Percentiles rank a stretch among this genome's conserved stretches.
phyloP scores from a whole-genome alignment of 2,329 filamentous ascomycete genomes.

The Xylariaceae sp. region DNA sequence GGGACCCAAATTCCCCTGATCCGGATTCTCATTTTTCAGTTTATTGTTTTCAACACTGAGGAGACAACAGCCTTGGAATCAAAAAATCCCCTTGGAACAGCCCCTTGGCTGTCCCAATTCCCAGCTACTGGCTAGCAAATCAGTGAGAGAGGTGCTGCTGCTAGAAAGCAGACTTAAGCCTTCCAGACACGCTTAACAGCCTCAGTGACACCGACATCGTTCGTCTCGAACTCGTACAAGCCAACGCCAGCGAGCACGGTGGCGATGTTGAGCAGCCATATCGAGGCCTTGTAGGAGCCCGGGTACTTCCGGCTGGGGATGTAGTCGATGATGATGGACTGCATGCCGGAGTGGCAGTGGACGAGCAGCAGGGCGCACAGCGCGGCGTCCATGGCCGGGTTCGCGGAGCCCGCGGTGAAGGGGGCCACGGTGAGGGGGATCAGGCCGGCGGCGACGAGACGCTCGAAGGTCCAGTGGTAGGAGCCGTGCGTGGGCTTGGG shows the following conservation, averaged over 20 bases:
- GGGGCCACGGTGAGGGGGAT: slow-evolving; percentile 84
- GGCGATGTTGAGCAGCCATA: slow-evolving; percentile 72
- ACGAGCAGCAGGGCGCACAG: slow-evolving; percentile 78
- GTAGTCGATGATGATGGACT: slow-evolving; percentile 88
- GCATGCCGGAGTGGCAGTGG: slow-evolving; percentile 94
- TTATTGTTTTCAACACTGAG: neutral
- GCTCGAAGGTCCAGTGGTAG: slow-evolving; percentile 99
- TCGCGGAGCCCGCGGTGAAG: slow-evolving; percentile 86
- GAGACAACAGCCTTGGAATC: neutral
- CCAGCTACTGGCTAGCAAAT: neutral
- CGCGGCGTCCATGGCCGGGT: slow-evolving; percentile 80
- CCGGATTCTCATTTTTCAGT: neutral
- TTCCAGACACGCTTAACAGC: slow-evolving; percentile 84
- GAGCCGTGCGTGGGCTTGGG: slow-evolving; percentile 77
- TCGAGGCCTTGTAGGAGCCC: slow-evolving; percentile 57
- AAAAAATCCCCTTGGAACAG: too few relatives aligned
- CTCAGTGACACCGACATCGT: slow-evolving; percentile 92
- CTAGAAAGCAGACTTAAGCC: slow-evolving; percentile 40
- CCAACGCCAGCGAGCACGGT: slow-evolving; percentile 81
- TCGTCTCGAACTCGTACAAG: slow-evolving; percentile 98
- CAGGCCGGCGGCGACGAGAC: slow-evolving; percentile 71
- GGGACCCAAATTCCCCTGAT: neutral
- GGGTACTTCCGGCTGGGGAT: slow-evolving; percentile 69
- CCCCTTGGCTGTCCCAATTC: neutral
- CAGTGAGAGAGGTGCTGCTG: neutral